Evolutionary conservation across 2,329 filamentous ascomycete species (phyloP).

Genomic region (Exophiala xenobiotica): DNA sequence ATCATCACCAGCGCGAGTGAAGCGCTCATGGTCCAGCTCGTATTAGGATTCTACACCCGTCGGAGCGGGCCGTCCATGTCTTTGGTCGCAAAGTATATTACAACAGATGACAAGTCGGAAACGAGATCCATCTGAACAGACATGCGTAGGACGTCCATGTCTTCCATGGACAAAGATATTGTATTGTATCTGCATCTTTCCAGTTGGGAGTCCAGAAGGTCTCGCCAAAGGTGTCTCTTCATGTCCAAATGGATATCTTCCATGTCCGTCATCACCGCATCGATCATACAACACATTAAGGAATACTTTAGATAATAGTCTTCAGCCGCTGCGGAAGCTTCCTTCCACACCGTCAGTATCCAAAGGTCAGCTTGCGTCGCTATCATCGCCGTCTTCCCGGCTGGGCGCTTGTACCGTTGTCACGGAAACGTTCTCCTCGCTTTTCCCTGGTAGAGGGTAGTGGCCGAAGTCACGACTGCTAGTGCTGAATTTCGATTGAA

Average conservation of each 20-base stretch:
- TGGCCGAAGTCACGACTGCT: slow-evolving; percentile 49
- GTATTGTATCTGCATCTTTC: slow-evolving; percentile 1
- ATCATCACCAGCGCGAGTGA: too few relatives aligned
- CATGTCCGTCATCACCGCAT: not conserved
- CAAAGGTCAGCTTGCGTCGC: not conserved
- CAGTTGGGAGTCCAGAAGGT: too few relatives aligned
- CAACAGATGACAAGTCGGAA: not conserved
- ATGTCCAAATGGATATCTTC: not conserved
- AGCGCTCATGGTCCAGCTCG: too few relatives aligned
- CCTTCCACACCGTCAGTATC: not conserved
- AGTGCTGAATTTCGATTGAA: slow-evolving; percentile 53
- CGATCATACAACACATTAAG: slow-evolving; percentile 25
- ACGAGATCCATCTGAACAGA: not conserved
- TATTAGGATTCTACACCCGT: too few relatives aligned
- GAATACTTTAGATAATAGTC: slow-evolving; percentile 14
- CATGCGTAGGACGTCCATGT: not conserved
- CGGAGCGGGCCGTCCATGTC: too few relatives aligned
- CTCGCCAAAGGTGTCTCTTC: not conserved
- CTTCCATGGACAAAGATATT: not conserved
- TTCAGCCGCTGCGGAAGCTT: not conserved
- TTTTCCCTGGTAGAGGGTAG: slow-evolving; percentile 17
- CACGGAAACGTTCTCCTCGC: slow-evolving; percentile 13
- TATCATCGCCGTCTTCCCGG: not conserved
- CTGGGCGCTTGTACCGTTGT: not conserved
- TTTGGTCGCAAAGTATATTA: too few relatives aligned